phyloP scores from a whole-genome alignment of 805 yeast species.

The Schwanniomyces yamadae region DNA sequence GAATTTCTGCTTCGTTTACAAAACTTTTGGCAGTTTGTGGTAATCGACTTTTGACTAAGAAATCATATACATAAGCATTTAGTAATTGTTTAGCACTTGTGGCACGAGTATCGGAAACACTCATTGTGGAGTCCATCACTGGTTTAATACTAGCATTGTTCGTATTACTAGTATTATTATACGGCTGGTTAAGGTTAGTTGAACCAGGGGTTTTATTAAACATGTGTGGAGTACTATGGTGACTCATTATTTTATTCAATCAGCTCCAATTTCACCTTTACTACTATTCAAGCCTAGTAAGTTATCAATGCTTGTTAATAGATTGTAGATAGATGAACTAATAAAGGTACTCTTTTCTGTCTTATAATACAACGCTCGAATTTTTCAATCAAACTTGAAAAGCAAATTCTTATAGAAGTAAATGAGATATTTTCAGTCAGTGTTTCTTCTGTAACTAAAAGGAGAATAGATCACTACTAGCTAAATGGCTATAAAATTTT shows the following conservation, averaged over 20 bases:
- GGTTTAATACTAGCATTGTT: slow-evolving; percentile 17
- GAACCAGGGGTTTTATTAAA: slow-evolving; percentile 30
- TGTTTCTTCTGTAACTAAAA: too few species aligned
- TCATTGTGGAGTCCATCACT: slow-evolving; percentile 27
- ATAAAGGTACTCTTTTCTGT: too few species aligned
- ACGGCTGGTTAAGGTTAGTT: slow-evolving; percentile 7
- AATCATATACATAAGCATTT: slow-evolving; percentile 86
- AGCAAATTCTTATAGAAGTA: too few species aligned
- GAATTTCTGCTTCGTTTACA: slow-evolving; percentile 73
- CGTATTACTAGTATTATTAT: slow-evolving; percentile 1
- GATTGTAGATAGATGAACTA: too few species aligned
- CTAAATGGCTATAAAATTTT: too few species aligned
- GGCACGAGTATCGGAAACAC: slow-evolving; percentile 45
- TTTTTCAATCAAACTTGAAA: too few species aligned
- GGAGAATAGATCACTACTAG: too few species aligned
- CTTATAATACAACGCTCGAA: too few species aligned
- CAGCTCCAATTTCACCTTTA: too few species aligned
- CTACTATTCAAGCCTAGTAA: too few species aligned
- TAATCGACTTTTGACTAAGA: slow-evolving; percentile 69
- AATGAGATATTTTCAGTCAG: too few species aligned
- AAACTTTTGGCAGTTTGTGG: slow-evolving; percentile 72
- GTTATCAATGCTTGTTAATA: too few species aligned
- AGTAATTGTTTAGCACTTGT: slow-evolving; percentile 56
- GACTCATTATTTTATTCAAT: slow-evolving; percentile 33
- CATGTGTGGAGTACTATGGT: slow-evolving; percentile 36